Evolutionary conservation across 805 yeast genomes (phyloP).

Genomic region (Candida awuae): DNA sequence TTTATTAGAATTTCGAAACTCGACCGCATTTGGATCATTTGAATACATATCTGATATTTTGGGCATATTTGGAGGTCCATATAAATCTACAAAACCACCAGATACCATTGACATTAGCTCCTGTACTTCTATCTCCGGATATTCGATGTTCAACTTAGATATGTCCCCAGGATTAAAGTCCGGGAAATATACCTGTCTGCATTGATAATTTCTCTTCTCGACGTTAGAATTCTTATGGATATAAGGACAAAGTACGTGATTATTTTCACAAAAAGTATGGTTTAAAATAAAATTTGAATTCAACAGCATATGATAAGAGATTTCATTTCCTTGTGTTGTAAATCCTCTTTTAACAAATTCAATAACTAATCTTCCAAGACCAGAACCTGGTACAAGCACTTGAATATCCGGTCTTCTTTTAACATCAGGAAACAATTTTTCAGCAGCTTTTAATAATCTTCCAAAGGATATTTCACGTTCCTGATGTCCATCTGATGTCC

Average conservation of each 20-base stretch:
- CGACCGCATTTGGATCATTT: constrained; percentile 31
- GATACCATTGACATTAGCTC: constrained; percentile 64
- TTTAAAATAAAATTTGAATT: constrained; percentile 49
- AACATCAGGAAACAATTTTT: constrained; percentile 31
- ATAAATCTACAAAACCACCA: constrained; percentile 63
- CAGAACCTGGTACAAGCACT: constrained; percentile 57
- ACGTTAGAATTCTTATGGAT: constrained; percentile 46
- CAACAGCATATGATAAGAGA: constrained; percentile 56
- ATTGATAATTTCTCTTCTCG: constrained; percentile 36
- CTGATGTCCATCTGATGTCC: constrained; percentile 44
- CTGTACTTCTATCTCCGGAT: constrained; percentile 35
- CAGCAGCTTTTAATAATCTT: constrained; percentile 31
- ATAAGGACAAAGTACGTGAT: constrained; percentile 43
- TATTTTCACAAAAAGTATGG: constrained; percentile 32
- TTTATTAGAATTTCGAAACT: constrained; percentile 35
- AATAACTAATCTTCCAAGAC: constrained; percentile 50
- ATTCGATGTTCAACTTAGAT: constrained; percentile 24
- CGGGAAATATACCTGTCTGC: constrained; percentile 45
- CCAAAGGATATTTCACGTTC: constrained; percentile 39
- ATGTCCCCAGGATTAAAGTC: constrained; percentile 40
- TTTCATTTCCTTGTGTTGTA: constrained; percentile 59
- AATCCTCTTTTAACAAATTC: constrained; percentile 51
- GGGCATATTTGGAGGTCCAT: constrained; percentile 40
- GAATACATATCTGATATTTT: constrained; percentile 31
- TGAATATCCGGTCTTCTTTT: constrained; percentile 31